These are phyloP conservation scores for Plasmodium gonderi DNA, from an alignment of 169 alveolate species.

Conservation along the genomic window DNA sequence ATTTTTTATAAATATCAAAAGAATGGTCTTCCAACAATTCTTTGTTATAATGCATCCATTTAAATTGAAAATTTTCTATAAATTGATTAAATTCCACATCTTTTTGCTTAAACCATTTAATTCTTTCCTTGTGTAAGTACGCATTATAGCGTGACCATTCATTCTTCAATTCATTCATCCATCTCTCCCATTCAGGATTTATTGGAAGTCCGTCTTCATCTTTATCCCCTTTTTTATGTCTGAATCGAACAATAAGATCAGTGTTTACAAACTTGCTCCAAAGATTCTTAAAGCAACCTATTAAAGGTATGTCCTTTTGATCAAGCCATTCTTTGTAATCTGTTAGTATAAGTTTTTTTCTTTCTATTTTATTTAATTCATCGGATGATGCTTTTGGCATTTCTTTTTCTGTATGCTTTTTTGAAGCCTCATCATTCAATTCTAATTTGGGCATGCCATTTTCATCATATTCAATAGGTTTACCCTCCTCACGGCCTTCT, in stretches of 20 bases:
- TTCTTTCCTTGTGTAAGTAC: not conserved
- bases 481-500: not conserved
- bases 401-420: not conserved
- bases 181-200: conserved; percentile 1
- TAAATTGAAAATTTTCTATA: conserved; percentile 6
- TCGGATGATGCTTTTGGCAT: not conserved
- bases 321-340: conserved; percentile 25
- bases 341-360: not conserved
- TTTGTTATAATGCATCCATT: conserved; percentile 9
- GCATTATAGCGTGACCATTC: not conserved
- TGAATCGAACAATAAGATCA: not conserved
- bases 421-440: not conserved
- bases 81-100: not conserved
- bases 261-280: not conserved
- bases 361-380: not conserved
- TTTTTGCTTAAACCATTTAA: not conserved
- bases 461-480: not conserved
- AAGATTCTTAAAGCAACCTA: not conserved
- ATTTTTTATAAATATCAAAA: not conserved
- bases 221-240: not conserved
- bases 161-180: not conserved
- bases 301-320: not conserved
- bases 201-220: not conserved
- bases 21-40: not conserved
- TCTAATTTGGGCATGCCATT: not conserved